Conservation (phyloP, 164 flowering plant genomes). For the Vitis cinerea region DNA sequence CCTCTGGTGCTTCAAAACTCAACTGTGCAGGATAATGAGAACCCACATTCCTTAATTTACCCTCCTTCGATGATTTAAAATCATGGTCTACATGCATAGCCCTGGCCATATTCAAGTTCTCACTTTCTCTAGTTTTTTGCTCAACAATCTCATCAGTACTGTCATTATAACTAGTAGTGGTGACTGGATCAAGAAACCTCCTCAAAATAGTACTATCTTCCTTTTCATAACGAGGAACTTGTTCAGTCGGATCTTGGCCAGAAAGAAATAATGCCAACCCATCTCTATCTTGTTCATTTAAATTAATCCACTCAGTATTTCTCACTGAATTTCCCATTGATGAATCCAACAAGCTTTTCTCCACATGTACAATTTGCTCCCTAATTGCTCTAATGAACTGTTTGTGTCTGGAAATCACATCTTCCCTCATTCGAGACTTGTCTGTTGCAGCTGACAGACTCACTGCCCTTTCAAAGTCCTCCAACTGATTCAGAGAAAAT, state of each 20-base stretch:
- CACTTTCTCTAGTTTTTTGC: conserved; percentile 23
- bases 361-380: conserved; percentile 41
- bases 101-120: conserved; percentile 23
- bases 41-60: conserved; percentile 27
- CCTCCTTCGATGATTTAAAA: conserved; percentile 16
- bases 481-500: conserved; percentile 35
- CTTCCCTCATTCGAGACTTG: conserved; percentile 24
- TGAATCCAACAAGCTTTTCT: conserved; percentile 29
- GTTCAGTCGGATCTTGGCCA: conserved; percentile 28
- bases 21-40: conserved; percentile 20
- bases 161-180: conserved; percentile 29
- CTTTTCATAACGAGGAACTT: conserved; percentile 13
- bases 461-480: conserved; percentile 56
- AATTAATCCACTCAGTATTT: conserved; percentile 28
- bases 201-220: conserved; percentile 29
- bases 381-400: conserved; percentile 50
- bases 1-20: conserved; percentile 19
- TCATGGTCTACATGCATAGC: conserved; percentile 12
- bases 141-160: conserved; percentile 39
- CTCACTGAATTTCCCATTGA: conserved; percentile 20
- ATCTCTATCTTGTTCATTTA: conserved; percentile 50
- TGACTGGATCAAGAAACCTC: conserved; percentile 37
- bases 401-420: conserved; percentile 37
- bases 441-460: conserved; percentile 22
- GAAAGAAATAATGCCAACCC: conserved; percentile 51